Evolutionary conservation across 2,329 filamentous ascomycete genomes (phyloP), one percentile per base, ranked within the genome.

Genomic region (Ceratocystis huliohia): DNA sequence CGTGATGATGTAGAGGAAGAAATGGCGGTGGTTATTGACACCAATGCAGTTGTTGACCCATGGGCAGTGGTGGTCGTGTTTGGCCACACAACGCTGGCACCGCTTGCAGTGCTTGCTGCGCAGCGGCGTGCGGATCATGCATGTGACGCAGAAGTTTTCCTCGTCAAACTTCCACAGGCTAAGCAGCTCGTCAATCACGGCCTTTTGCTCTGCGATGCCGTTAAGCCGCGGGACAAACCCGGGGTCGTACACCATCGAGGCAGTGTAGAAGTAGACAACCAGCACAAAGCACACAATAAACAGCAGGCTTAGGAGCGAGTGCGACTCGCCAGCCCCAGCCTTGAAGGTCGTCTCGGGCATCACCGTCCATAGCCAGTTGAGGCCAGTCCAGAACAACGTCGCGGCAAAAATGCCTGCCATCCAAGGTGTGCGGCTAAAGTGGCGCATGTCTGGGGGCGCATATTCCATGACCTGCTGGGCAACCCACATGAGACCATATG

Each of bases 41-140:
- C 90, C 94, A 53, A 99, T 84, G 72, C 94, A 99, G 76, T 96
- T 97, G 77, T 96, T 89, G 28, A 97, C 89, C 94, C 94, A 99
- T 0, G 94, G 94, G 73, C 94, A 99, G 74, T 99, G 94, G 73
- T 99, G 94, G 74, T 99, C 94, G 77, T 96, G 91, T 76, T 95
- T 96, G 65, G 93, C 91, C 65, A 99, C 89, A 74, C 94, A 99
- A 70, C 93, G 88, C 72, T 88, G 85, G 74, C 94, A 99, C 69
- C 89, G 83, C 73, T 88, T 88, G 78, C 94, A 99, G 77, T 99
- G 94, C 79, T 97, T 99, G 78, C 92, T 96, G 70, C 94, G 84
- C 69, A 99, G 78, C 2, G 94, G 94, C 70, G 89, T 93, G 65
- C 93, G 84, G 71, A 96, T 89, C 92, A 97, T 96, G 78, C 94